Conservation (phyloP, 345 rosid genomes). For the Lumnitzera littorea region DNA sequence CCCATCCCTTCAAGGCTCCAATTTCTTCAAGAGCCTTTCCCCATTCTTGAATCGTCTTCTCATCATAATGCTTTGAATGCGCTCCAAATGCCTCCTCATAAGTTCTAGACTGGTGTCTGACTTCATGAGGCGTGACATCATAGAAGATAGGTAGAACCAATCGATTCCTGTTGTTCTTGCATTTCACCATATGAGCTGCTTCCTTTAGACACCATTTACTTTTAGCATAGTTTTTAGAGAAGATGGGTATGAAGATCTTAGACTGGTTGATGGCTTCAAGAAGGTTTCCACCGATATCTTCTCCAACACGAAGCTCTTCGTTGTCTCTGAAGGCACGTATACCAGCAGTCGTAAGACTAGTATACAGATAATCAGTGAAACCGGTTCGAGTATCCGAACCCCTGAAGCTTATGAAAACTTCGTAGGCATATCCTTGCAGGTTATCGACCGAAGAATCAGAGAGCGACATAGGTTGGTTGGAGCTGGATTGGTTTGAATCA, state of each 20-base stretch:
- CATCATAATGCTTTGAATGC: neutral
- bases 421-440: too few species aligned
- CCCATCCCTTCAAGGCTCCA: too few species aligned
- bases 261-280: neutral
- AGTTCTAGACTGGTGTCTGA: neutral
- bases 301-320: conserved; percentile 1
- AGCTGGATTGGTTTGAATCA: too few species aligned
- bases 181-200: neutral
- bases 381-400: neutral
- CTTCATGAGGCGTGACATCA: neutral
- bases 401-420: neutral
- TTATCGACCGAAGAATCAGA: neutral
- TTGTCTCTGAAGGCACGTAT: neutral
- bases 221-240: neutral
- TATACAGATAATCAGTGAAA: neutral
- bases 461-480: too few species aligned
- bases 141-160: conserved; percentile 1
- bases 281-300: neutral
- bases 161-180: neutral
- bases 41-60: neutral
- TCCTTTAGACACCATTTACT: conserved; percentile 4
- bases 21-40: too few species aligned
- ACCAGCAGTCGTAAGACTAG: neutral
- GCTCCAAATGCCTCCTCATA: neutral
- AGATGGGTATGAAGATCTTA: conserved; percentile 5